Conservation (phyloP, 176 grass and related monocot species). For the Phyllostachys edulis region DNA sequence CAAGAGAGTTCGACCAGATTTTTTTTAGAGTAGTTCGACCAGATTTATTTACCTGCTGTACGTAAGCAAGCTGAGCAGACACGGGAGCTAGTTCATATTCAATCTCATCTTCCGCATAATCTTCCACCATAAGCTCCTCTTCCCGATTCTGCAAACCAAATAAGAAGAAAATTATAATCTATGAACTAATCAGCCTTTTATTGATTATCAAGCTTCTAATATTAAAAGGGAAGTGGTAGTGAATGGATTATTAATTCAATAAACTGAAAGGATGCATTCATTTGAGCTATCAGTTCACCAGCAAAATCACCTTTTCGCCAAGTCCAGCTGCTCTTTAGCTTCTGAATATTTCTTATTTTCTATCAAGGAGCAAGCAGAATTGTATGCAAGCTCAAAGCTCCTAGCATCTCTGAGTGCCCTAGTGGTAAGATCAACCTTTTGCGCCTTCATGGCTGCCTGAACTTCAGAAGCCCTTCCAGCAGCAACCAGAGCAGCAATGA, state of each 20-base stretch:
- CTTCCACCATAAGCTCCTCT: constrained; percentile 84
- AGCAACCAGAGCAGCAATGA: constrained; percentile 75
- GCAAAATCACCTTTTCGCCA: constrained; percentile 70
- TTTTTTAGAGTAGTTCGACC: background rate
- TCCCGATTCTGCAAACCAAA: constrained; percentile 64
- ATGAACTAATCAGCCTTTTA: background rate
- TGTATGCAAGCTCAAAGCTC: constrained; percentile 92
- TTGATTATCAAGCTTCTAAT: background rate
- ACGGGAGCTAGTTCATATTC: constrained; percentile 84
- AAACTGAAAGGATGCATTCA: background rate
- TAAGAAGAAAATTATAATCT: constrained; percentile 9
- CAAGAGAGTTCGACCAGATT: background rate
- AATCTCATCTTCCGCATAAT: constrained; percentile 66
- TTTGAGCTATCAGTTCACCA: constrained; percentile 5
- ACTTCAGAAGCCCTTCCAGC: constrained; percentile 82
- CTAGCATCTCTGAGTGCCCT: constrained; percentile 63
- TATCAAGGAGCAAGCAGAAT: constrained; percentile 88
- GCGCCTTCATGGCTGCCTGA: constrained; percentile 61
- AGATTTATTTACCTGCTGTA: constrained; percentile 63
- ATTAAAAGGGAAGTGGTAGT: background rate
- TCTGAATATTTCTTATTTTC: constrained; percentile 85
- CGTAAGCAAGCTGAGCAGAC: constrained; percentile 77
- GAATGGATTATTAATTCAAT: constrained; percentile 2
- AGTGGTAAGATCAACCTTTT: constrained; percentile 64
- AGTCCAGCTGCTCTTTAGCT: constrained; percentile 75